Evolutionary conservation across 2,329 filamentous ascomycete species (phyloP), one percentile per base, ranked within the genome.

Genomic region (Aspergillus hortae): DNA sequence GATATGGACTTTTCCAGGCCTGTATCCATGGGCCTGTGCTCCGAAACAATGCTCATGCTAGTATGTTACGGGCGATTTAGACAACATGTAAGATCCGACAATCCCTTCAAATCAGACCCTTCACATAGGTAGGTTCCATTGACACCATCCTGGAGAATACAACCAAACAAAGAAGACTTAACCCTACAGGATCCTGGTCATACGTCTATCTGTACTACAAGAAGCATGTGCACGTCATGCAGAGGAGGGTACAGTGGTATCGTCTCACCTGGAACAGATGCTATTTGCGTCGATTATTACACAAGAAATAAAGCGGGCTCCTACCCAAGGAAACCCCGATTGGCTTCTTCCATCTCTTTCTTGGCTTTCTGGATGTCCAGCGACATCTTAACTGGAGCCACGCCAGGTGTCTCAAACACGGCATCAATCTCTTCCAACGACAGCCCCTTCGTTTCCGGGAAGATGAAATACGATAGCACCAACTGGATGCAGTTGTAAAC

Each of bases 401-500:
- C 67, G 6, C 71, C 73, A 4, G 68, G 67, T 0, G 74, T 77
- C 56, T 76, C 80, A 53, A 85, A 84, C 50, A 84, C 80, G 41
- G 76, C 77, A 57, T 83, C 80, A 46, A 83, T 83, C 65, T 83
- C 80, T 61, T 83, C 80, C 41, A 83, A 68, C 19, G 71, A 75
- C 33, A 80, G 62, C 17, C 70, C 70, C 42, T 74, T 74, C 10
- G 78, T 81, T 61, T 81, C 79, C 0, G 78, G 79, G 60, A 81
- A 82, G 54, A 79, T 68, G 48, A 79, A 79, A 56, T 77, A 81
- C 0, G 70, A 70, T 6, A 73, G 58, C 3, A 73, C 58, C n/a
- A 80, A 63, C 60, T 78, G 77, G n/a, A 76, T 44, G 3, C 64
- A 62, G 60, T 80, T 80, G 60, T 80, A 79, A 25, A 67, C 72